A percentile compares a stretch with the other conserved stretches of the same genome.
These are phyloP conservation scores for Samsoniella hepiali DNA, from an alignment of 2,329 filamentous ascomycete species.

Conservation along the genomic window DNA sequence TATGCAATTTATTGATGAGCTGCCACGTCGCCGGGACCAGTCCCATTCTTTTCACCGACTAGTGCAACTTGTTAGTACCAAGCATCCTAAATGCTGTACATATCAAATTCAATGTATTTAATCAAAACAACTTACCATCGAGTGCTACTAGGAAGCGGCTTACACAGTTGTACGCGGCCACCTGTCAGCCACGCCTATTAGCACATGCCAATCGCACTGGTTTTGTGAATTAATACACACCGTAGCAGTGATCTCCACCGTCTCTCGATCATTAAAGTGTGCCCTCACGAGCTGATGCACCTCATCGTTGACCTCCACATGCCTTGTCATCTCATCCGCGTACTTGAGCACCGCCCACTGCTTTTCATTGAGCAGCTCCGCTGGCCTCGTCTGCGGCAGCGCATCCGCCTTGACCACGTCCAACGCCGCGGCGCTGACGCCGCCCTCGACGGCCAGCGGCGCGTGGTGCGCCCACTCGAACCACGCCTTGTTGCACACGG, in stretches of 20 bases:
- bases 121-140: constrained; percentile 54
- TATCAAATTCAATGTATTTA: background rate
- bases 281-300: constrained; percentile 62
- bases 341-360: constrained; percentile 70
- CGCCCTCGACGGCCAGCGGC: constrained; percentile 59
- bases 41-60: constrained; percentile 58
- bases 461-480: constrained; percentile 83
- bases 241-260: constrained; percentile 79
- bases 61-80: background rate
- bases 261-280: constrained; percentile 64
- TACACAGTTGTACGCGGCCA: constrained; percentile 80
- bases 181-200: constrained; percentile 32
- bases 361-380: constrained; percentile 47
- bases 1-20: constrained; percentile 29
- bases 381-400: constrained; percentile 29
- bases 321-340: constrained; percentile 79
- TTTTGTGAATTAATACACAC: constrained; percentile 38
- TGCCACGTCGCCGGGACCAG: constrained; percentile 43
- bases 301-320: constrained; percentile 64
- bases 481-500: constrained; percentile 75
- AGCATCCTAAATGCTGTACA: background rate
- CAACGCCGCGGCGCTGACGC: constrained; percentile 52
- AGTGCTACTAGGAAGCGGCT: constrained; percentile 79
- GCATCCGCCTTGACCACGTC: constrained; percentile 39
- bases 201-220: background rate